A percentile compares a stretch with the other conserved stretches of the same genome.
These are phyloP conservation scores for Thermothelomyces thermophilus DNA, from an alignment of 2,329 filamentous ascomycete species.

Conservation along the genomic window DNA sequence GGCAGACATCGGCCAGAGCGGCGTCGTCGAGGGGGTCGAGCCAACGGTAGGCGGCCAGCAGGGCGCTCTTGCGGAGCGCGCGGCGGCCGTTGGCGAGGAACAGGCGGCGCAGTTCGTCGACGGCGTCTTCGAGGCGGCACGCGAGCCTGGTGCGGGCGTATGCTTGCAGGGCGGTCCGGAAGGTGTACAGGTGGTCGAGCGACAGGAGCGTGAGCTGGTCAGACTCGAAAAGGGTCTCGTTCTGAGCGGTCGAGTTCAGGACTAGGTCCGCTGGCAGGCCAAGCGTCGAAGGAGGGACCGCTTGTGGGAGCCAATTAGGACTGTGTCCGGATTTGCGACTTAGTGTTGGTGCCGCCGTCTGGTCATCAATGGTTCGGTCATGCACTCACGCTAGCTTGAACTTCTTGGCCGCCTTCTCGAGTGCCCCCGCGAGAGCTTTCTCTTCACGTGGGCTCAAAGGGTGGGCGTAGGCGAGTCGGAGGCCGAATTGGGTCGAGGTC, in stretches of 20 bases:
- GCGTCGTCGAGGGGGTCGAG: conserved; percentile 42
- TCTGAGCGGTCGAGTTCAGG: conserved; percentile 50
- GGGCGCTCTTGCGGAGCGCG: conserved; percentile 43
- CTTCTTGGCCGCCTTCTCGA: conserved; percentile 48
- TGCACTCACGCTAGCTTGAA: conserved; percentile 36
- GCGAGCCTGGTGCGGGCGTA: conserved; percentile 44
- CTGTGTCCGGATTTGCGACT: conserved; percentile 23
- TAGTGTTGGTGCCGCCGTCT: no score
- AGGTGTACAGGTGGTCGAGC: conserved; percentile 57
- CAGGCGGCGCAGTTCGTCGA: conserved; percentile 56
- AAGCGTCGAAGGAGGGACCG: conserved; percentile 37
- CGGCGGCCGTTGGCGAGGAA: conserved; percentile 47
- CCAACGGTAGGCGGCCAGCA: conserved; percentile 52
- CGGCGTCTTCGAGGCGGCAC: conserved; percentile 50
- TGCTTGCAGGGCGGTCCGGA: conserved; percentile 54
- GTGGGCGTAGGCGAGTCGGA: conserved; percentile 45
- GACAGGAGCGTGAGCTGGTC: conserved; percentile 54
- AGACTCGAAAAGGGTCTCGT: conserved; percentile 54
- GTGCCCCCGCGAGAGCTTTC: conserved; percentile 40
- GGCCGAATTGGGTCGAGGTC: conserved; percentile 37
- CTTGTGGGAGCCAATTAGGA: conserved; percentile 38
- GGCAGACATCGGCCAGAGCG: conserved; percentile 44
- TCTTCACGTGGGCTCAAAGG: conserved; percentile 42
- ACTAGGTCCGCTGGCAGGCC: conserved; percentile 47
- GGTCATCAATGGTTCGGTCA: no score